Conservation (phyloP, 2,329 filamentous ascomycete genomes). For the Pestalotiopsis sp. region DNA sequence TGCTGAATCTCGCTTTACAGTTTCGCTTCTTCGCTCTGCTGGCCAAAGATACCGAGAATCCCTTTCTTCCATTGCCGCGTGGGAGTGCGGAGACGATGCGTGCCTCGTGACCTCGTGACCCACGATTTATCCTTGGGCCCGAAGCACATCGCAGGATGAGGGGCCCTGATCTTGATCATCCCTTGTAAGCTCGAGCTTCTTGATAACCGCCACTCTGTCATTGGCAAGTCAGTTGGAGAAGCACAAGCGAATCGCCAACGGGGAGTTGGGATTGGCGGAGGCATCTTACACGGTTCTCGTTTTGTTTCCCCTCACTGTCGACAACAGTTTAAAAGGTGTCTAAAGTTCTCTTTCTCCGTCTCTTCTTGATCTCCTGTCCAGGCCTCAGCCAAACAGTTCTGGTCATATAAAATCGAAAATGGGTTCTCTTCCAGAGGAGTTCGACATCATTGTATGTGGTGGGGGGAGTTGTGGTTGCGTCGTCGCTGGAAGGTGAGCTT, state of each 20-base stretch:
- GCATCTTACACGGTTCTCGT: not conserved
- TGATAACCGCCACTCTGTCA: not conserved
- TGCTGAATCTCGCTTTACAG: not conserved
- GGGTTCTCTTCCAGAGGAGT: slow-evolving; percentile 66
- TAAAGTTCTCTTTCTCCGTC: not conserved
- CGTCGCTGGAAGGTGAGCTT: slow-evolving; percentile 53
- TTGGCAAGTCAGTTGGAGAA: not conserved
- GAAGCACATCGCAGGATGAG: not conserved
- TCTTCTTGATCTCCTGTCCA: not conserved
- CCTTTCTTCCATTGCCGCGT: not conserved
- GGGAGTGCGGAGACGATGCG: not conserved
- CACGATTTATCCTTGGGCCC: not conserved
- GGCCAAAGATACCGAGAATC: not conserved
- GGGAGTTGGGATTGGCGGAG: not conserved
- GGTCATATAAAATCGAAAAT: slow-evolving; percentile 21
- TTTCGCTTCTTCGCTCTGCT: not conserved
- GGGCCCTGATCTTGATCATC: not conserved
- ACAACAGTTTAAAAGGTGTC: not conserved
- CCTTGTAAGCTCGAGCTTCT: not conserved
- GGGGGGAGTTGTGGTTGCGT: slow-evolving; percentile 68
- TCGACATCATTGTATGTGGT: slow-evolving; percentile 78
- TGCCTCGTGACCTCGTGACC: not conserved
- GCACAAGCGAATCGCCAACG: not conserved
- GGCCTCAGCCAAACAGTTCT: not conserved
- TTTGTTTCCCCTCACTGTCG: not conserved